phyloP scores from a whole-genome alignment of 2,329 filamentous ascomycete species.

The Sphaerulina musiva region DNA sequence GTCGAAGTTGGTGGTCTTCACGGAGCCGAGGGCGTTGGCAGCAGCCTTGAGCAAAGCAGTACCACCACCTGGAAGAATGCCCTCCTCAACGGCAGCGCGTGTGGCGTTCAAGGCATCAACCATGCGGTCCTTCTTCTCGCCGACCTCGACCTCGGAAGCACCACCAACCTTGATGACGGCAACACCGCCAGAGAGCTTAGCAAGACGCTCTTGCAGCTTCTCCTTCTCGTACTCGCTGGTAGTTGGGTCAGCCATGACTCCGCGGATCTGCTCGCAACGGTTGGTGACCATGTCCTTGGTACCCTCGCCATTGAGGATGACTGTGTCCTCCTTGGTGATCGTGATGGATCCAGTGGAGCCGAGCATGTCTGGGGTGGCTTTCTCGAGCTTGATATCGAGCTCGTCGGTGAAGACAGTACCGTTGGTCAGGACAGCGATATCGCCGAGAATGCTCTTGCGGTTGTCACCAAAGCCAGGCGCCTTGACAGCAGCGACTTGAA shows the following conservation, averaged over 20 bases:
- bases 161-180: conserved; percentile 99
- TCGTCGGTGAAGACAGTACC: conserved; percentile 97
- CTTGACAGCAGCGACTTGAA: conserved; percentile 98
- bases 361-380: conserved; percentile 91
- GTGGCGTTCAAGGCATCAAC: conserved; percentile 98
- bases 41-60: conserved; percentile 97
- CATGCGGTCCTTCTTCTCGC: conserved; percentile 99
- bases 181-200: no score
- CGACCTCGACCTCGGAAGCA: conserved; percentile 94
- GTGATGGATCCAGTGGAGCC: conserved; percentile 97
- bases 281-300: conserved; percentile 88
- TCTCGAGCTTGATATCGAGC: conserved; percentile 98
- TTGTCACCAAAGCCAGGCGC: conserved; percentile 99
- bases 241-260: conserved; percentile 85
- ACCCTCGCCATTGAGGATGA: conserved; percentile 94
- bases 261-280: conserved; percentile 98
- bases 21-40: conserved; percentile 70
- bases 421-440: conserved; percentile 92
- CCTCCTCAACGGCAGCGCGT: conserved; percentile 95
- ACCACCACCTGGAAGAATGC: conserved; percentile 96
- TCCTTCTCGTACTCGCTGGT: conserved; percentile 99
- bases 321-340: conserved; percentile 99
- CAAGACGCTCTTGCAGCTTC: no score
- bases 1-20: conserved; percentile 95
- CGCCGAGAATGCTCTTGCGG: conserved; percentile 98